Evolutionary conservation across 345 rosid species (phyloP).

Genomic region (Pugionium dolabratum): DNA sequence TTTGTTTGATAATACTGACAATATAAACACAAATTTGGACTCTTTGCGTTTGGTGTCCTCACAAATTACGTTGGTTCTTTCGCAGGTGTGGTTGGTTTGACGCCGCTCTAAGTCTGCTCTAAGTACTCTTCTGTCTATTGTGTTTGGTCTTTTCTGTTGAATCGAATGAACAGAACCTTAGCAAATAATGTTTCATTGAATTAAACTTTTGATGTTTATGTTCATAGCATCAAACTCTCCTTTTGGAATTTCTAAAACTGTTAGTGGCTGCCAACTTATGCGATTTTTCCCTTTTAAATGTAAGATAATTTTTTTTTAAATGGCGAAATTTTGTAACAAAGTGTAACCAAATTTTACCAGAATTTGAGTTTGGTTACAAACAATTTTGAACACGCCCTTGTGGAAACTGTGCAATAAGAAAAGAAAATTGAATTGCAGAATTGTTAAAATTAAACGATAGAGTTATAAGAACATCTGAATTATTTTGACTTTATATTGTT

Average conservation of each 20-base stretch:
- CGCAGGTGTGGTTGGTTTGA: conserved; percentile 42
- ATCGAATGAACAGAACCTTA: conserved; percentile 1
- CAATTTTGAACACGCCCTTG: no score
- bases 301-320: no score
- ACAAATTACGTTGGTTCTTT: conserved; percentile 10
- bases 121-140: conserved; percentile 27
- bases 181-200: conserved; percentile 26
- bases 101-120: conserved; percentile 31
- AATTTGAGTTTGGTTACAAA: no score
- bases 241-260: conserved; percentile 5
- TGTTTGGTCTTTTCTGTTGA: conserved; percentile 28
- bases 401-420: no score
- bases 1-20: no score
- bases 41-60: conserved; percentile 3
- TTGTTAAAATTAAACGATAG: no score
- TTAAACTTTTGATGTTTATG: conserved; percentile 28
- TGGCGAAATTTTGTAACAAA: no score
- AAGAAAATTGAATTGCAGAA: no score
- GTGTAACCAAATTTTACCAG: no score
- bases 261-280: conserved; percentile 4
- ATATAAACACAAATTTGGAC: neutral
- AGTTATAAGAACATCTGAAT: no score
- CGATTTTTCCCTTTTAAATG: neutral
- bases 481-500: no score
- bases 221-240: conserved; percentile 20